Evolutionary conservation across 495 filamentous ascomycete species (phyloP).

Genomic region (Extremus antarcticus): DNA sequence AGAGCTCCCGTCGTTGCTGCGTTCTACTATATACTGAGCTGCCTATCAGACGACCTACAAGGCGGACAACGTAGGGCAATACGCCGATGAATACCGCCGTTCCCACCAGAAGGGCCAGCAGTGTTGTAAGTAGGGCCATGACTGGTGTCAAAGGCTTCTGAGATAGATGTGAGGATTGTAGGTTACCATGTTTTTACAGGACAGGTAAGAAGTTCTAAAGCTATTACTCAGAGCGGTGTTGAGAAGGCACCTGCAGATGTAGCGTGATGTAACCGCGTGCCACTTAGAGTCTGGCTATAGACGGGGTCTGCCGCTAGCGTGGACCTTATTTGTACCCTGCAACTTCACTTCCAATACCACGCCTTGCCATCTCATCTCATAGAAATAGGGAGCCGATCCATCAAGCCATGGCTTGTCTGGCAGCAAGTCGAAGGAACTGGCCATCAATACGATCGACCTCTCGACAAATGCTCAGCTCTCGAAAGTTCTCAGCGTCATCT

Average conservation of each 20-base stretch:
- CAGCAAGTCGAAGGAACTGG: neutral
- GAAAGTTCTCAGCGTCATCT: slow-evolving; percentile 24
- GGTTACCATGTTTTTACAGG: neutral
- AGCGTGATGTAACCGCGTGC: neutral
- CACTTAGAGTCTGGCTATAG: neutral
- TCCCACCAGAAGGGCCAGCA: slow-evolving; percentile 8
- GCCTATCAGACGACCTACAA: slow-evolving; percentile 41
- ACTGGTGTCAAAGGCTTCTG: neutral
- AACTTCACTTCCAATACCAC: neutral
- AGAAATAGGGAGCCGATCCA: neutral
- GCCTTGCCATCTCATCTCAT: neutral
- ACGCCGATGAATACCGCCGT: slow-evolving; percentile 2
- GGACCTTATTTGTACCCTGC: neutral
- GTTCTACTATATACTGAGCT: slow-evolving; percentile 44
- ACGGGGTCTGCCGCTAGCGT: neutral
- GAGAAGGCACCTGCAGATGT: neutral
- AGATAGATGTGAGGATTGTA: neutral
- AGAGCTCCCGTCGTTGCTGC: slow-evolving; percentile 49
- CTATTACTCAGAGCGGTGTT: too few species aligned
- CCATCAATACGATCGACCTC: neutral
- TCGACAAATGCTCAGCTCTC: neutral
- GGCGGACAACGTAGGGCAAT: slow-evolving; percentile 6
- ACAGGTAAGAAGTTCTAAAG: neutral
- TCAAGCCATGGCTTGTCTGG: neutral
- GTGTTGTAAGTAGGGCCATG: slow-evolving; percentile 5